Conservation (phyloP, 2,329 filamentous ascomycete genomes). For the Nannizziopsis arthrosporioides region DNA sequence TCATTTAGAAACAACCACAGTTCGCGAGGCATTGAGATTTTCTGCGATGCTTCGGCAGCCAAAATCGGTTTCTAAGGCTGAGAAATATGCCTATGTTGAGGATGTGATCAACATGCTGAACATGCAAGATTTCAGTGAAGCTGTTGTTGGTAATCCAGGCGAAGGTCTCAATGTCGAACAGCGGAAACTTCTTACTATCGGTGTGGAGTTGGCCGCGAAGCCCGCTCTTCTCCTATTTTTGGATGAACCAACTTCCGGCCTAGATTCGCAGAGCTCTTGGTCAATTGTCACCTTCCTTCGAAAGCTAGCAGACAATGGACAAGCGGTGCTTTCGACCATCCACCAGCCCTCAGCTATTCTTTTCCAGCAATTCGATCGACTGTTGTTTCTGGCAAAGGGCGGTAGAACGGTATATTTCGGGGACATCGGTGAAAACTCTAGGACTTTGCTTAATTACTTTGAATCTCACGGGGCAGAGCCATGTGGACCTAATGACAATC, state of each 20-base stretch:
- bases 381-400: constrained; percentile 51
- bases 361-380: constrained; percentile 65
- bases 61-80: constrained; percentile 52
- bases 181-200: constrained; percentile 68
- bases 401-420: constrained; percentile 59
- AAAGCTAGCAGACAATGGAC: constrained; percentile 74
- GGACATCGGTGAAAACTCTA: constrained; percentile 48
- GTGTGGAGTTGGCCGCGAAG: constrained; percentile 84
- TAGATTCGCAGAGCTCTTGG: constrained; percentile 85
- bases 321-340: constrained; percentile 84
- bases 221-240: constrained; percentile 77
- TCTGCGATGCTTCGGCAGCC: constrained; percentile 76
- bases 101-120: constrained; percentile 77
- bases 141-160: constrained; percentile 74
- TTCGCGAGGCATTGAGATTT: constrained; percentile 76
- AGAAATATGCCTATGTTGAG: constrained; percentile 77
- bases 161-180: constrained; percentile 56
- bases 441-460: constrained; percentile 51
- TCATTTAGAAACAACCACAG: constrained; percentile 70
- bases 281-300: constrained; percentile 73
- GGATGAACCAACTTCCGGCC: constrained; percentile 83
- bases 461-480: constrained; percentile 47
- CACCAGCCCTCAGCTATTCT: constrained; percentile 86
- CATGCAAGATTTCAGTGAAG: constrained; percentile 80
- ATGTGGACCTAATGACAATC: constrained; percentile 53